A percentile compares a stretch with the other conserved stretches of the same genome.
phyloP scores from a whole-genome alignment of 176 grass and related monocot genomes.

The Luzula sylvatica region DNA sequence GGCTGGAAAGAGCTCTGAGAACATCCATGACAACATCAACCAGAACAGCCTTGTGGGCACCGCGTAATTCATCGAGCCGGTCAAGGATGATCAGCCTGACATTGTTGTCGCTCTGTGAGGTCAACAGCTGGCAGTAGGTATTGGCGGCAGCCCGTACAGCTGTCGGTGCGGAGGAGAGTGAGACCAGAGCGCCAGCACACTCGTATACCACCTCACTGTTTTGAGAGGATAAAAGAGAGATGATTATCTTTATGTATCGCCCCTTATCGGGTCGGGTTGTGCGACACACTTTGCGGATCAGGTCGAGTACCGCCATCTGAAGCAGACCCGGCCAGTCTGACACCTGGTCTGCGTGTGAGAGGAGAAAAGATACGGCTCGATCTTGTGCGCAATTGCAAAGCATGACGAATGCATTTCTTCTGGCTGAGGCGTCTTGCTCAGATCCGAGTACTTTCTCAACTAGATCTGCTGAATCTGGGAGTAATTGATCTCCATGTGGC shows the following conservation, averaged over 20 bases:
- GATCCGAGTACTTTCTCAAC: slow-evolving; percentile 35
- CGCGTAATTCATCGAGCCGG: slow-evolving; percentile 39
- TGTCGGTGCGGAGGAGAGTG: slow-evolving; percentile 53
- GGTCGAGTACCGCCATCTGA: slow-evolving; percentile 53
- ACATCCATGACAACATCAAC: slow-evolving; percentile 42
- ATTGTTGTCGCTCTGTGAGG: slow-evolving; percentile 65
- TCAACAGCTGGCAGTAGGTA: slow-evolving; percentile 49
- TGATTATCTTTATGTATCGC: slow-evolving; percentile 50
- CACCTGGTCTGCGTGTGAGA: slow-evolving; percentile 31
- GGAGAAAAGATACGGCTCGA: slow-evolving; percentile 37
- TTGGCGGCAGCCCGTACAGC: slow-evolving; percentile 45
- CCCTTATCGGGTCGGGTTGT: slow-evolving; percentile 35
- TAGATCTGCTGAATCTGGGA: slow-evolving; percentile 48
- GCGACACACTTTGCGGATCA: slow-evolving; percentile 62
- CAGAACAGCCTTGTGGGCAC: slow-evolving; percentile 36
- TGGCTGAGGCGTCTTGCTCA: slow-evolving; percentile 43
- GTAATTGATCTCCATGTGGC: slow-evolving; percentile 44
- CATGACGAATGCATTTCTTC: slow-evolving; percentile 67
- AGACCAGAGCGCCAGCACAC: slow-evolving; percentile 34
- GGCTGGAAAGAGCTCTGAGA: slow-evolving; percentile 12
- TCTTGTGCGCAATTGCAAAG: slow-evolving; percentile 41
- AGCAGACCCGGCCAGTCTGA: slow-evolving; percentile 47
- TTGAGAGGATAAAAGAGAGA: slow-evolving; percentile 28
- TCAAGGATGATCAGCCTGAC: slow-evolving; percentile 56
- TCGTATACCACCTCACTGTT: slow-evolving; percentile 42